Evolutionary conservation across 257 asterid genomes (phyloP).

Genomic region (Solanum rostratum): DNA sequence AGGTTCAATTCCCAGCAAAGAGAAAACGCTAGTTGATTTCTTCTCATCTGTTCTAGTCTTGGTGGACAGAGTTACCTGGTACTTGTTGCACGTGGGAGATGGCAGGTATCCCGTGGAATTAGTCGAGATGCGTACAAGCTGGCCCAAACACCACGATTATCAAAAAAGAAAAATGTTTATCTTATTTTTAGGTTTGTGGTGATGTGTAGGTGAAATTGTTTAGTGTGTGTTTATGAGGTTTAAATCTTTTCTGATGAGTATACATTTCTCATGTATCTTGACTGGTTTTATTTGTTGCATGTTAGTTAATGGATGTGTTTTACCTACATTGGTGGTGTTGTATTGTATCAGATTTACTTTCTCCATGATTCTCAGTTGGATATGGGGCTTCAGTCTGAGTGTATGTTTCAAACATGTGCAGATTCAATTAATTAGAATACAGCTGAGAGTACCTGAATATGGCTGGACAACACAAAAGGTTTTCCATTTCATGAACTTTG

Average conservation of each 20-base stretch:
- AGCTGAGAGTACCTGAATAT: conserved; percentile 84
- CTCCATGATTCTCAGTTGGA: background rate
- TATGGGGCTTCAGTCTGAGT: background rate
- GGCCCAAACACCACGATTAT: no score
- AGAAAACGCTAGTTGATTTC: background rate
- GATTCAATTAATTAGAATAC: conserved; percentile 84
- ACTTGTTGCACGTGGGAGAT: background rate
- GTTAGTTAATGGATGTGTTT: background rate
- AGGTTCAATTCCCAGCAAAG: background rate
- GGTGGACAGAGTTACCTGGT: background rate
- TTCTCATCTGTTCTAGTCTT: background rate
- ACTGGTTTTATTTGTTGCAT: background rate
- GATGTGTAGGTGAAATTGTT: background rate
- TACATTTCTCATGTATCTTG: background rate
- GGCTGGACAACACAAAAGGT: conserved; percentile 99
- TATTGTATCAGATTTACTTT: background rate
- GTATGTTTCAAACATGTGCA: conserved; percentile 21
- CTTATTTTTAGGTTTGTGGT: no score
- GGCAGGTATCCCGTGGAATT: background rate
- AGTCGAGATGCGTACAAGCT: background rate
- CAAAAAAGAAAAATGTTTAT: no score
- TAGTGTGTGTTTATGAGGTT: background rate
- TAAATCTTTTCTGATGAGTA: background rate
- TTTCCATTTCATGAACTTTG: conserved; percentile 94
- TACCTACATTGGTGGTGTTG: background rate